Evolutionary conservation across 768 basidiomycete genomes (phyloP).

Genomic region (Boletus coccyginus): DNA sequence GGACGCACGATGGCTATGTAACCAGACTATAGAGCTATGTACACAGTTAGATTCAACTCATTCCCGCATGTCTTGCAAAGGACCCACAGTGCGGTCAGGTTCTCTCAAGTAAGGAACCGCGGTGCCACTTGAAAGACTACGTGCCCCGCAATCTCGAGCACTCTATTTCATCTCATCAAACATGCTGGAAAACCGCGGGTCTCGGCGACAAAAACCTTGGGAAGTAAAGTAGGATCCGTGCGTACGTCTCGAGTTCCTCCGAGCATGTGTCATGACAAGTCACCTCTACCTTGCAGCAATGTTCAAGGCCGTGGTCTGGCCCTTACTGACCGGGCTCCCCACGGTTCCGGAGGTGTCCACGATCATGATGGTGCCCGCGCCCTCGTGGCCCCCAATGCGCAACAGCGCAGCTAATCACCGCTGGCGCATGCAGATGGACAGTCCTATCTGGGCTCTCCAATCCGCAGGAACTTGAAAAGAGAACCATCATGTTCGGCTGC

Average conservation of each 20-base stretch:
- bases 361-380: conserved; percentile 44
- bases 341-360: conserved; percentile 35
- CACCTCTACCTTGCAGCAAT: conserved; percentile 44
- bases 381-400: conserved; percentile 44
- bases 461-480: no score
- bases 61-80: neutral
- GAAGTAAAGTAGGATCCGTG: neutral
- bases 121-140: neutral
- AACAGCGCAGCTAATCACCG: conserved; percentile 39
- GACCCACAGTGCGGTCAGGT: no score
- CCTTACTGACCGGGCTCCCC: conserved; percentile 28
- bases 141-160: conserved; percentile 8
- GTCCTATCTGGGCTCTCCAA: no score
- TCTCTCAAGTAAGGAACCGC: no score
- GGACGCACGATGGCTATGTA: no score
- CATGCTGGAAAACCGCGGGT: conserved; percentile 5
- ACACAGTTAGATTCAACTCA: neutral
- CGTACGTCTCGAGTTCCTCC: conserved; percentile 29
- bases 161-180: conserved; percentile 20
- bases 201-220: neutral
- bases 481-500: no score
- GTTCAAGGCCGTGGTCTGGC: conserved; percentile 46
- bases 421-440: no score
- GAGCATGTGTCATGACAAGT: conserved; percentile 29
- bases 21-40: no score